Base-by-base conservation (phyloP, 202 grass and related monocot genomes). In the Carex arenaria region DNA sequence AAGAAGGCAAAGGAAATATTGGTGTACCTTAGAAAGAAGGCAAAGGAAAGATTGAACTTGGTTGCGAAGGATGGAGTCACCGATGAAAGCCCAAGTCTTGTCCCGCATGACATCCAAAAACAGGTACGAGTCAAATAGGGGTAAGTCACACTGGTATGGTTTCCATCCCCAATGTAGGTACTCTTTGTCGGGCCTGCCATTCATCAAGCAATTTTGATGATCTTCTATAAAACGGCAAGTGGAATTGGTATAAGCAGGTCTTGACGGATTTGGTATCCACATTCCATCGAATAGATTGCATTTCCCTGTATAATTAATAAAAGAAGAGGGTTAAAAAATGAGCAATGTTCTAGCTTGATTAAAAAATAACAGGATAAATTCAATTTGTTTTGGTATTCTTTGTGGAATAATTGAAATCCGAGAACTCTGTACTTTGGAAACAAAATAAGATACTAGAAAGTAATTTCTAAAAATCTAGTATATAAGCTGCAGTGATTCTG, bases 31-130 rank as follows among this genome's bases (percentile, higher is more conserved):
- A 68, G 92, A 98, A 23, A 98, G 85, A 91, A 95, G 95, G 81
- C 95, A 98, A 72, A 98, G 61, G 64, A 98, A 87, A 79, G 95
- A 98, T 61, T 94, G 92, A 57, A 87, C 83, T 92, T 98, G 95
- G 78, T 98, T 98, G 30, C 95, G 92, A 88, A 98, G 90, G 87
- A 98, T 95, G 75, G 95, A 98, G 62, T 98, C 95, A 68, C 95
- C 95, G 51, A 98, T 90, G 7, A 98, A 80, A 59, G 84, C 92
- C 95, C 90, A 98, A 80, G 57, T 83, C 88, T 93, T 98, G 83
- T 90, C 88, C 80, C 83, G 85, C 92, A 94, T 93, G 61, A 70
- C 78, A 86, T 87, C 72, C 61, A 98, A 87, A 92, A 98, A 98
- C 79, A 70, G 90, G 72, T 86, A 54, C 61, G 83, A 84, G 81